phyloP scores from a whole-genome alignment of 257 asterid species.

The Solanum clarkiae region DNA sequence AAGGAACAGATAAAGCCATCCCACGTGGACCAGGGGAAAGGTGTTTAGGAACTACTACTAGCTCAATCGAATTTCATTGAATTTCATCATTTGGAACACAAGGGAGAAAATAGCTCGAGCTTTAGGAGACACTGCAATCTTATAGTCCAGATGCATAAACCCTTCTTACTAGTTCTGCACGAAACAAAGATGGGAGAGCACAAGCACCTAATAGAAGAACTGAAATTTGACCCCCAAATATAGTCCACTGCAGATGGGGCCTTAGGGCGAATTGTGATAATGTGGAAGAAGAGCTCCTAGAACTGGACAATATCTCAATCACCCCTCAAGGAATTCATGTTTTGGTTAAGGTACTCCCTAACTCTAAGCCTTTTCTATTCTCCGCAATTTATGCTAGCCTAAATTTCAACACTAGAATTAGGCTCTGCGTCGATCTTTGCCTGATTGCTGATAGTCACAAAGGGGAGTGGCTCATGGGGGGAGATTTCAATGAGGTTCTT shows the following conservation, averaged over 20 bases:
- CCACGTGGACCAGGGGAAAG: background rate
- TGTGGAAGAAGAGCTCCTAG: background rate
- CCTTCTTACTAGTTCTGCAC: no score
- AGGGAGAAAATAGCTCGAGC: background rate
- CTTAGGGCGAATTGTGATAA: rapidly evolving
- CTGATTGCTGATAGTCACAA: no score
- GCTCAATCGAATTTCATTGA: background rate
- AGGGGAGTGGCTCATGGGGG: no score
- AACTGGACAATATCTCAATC: no score
- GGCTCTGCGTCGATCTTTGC: background rate
- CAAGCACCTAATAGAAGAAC: no score
- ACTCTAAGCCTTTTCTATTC: background rate
- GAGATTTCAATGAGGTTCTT: no score
- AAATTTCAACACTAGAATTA: background rate
- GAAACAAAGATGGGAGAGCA: no score
- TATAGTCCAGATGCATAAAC: no score
- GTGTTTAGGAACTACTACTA: no score
- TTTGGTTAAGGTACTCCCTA: background rate
- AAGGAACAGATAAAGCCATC: no score
- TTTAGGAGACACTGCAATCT: background rate
- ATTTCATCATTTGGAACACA: background rate
- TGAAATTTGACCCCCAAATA: no score
- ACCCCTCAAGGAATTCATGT: background rate
- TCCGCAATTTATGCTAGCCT: background rate
- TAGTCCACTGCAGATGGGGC: rapidly evolving